Base-by-base conservation (phyloP, 2,329 filamentous ascomycete genomes). In the Sclerotinia borealis region DNA sequence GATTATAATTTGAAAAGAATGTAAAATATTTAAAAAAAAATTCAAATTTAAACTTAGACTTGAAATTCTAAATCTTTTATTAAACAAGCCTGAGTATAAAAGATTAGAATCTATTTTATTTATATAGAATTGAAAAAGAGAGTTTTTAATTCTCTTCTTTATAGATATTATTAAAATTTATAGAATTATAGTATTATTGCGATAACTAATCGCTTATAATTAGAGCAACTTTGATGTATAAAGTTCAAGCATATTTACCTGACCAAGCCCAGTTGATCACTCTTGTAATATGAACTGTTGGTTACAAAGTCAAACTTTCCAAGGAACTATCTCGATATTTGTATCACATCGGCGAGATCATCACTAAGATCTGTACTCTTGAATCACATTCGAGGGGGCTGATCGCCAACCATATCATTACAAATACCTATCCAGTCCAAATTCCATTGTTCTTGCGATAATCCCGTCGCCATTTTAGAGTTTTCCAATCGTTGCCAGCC, bases 271-370 rank as follows among this genome's bases (percentile, higher is more conserved):
- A 49, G 10, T 49, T 31, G 34, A 17, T 22, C 17, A n/a, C 25
- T 22, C 36, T 43, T n/a, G 52, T 55, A 29, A 22, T 55, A 55
- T 27, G 25, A 55, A 31, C 52, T 37, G 52, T 55, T 43, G 22
- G 52, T 37, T n/a, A 31, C 8, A 37, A 52, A 19, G 27, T 43
- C 52, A 55, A 10, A 55, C 31, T 55, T 27, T 55, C 52, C 37
- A 43, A 27, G 31, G 27, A 22, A 52, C n/a, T 37, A 11, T n/a
- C 29, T 29, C 10, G 25, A 9, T n/a, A n/a, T n/a, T 49, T 49
- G 52, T 55, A 43, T 55, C 52, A 55, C 52, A 55, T 55, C 36
- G 51, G 36, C 36, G 36, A 55, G 51, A 55, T 29, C 51, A 41
- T 41, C 51, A 55, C 36, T 55, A 13, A 55, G 52, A 55, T 55